These are phyloP conservation scores for Pythium rhizo-oryzae DNA, from an alignment of 352 stramenopile genomes.

Conservation along the genomic window DNA sequence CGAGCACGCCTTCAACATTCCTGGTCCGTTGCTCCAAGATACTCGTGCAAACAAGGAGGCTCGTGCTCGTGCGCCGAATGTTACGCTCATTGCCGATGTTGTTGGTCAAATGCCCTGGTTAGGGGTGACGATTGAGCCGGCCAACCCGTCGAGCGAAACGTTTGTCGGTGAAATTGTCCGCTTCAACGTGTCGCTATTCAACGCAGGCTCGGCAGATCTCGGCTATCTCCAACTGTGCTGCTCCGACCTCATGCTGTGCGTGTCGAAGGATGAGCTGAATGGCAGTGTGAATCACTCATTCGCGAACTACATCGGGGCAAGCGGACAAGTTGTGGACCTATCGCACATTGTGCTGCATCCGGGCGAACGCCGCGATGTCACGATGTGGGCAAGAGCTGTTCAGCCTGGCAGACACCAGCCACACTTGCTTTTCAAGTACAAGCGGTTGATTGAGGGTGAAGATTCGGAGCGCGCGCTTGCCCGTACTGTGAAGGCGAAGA, in stretches of 20 bases:
- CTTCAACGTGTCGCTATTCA: slow-evolving; percentile 55
- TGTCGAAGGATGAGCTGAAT: slow-evolving; percentile 26
- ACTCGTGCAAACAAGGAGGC: slow-evolving; percentile 74
- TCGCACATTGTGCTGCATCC: slow-evolving; percentile 48
- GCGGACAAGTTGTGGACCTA: slow-evolving; percentile 67
- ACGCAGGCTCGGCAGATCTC: slow-evolving; percentile 56
- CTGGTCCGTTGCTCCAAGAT: slow-evolving; percentile 79
- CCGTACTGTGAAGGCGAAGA: slow-evolving; percentile 54
- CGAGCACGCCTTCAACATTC: slow-evolving; percentile 82
- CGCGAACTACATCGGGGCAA: slow-evolving; percentile 61
- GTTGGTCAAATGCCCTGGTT: slow-evolving; percentile 82
- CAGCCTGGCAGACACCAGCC: slow-evolving; percentile 45
- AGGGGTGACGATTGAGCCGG: slow-evolving; percentile 58
- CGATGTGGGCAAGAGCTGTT: slow-evolving; percentile 53
- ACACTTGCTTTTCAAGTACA: slow-evolving; percentile 77
- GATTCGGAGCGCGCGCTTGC: slow-evolving; percentile 20
- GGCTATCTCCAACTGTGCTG: slow-evolving; percentile 64
- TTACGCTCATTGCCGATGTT: slow-evolving; percentile 73
- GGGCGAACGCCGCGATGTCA: slow-evolving; percentile 51
- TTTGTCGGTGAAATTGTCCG: slow-evolving; percentile 70
- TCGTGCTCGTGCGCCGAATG: slow-evolving; percentile 73
- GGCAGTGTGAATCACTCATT: slow-evolving; percentile 26
- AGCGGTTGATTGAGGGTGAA: slow-evolving; percentile 28
- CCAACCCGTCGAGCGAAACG: slow-evolving; percentile 35
- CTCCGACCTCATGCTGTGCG: slow-evolving; percentile 63